These are phyloP conservation scores for Phytophthora boehmeriae DNA, from an alignment of 352 stramenopile genomes.

Conservation along the genomic window DNA sequence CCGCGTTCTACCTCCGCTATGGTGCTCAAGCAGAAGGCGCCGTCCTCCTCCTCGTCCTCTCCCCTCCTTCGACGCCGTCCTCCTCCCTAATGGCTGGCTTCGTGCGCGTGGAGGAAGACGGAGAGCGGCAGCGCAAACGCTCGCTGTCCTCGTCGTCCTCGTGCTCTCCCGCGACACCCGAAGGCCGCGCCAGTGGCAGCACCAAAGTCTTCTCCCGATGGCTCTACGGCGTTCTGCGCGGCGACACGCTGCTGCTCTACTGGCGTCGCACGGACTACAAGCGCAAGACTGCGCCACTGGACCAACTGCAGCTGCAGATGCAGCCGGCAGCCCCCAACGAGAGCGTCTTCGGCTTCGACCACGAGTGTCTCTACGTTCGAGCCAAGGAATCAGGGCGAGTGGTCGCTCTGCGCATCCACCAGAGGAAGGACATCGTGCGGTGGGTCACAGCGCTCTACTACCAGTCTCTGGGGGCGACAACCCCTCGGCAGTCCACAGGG, in stretches of 20 bases:
- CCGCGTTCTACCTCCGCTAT: neutral
- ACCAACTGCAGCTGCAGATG: constrained; percentile 49
- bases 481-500: constrained; percentile 4
- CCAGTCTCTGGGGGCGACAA: constrained; percentile 40
- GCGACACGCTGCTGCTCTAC: constrained; percentile 54
- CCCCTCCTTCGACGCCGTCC: constrained; percentile 5
- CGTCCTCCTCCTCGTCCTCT: constrained; percentile 10
- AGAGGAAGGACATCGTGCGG: constrained; percentile 66
- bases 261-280: constrained; percentile 65
- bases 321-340: constrained; percentile 43
- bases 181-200: constrained; percentile 35
- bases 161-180: constrained; percentile 26
- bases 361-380: constrained; percentile 66
- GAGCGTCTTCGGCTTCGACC: constrained; percentile 65
- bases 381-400: constrained; percentile 43
- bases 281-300: constrained; percentile 49
- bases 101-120: constrained; percentile 58
- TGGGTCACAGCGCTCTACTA: constrained; percentile 73
- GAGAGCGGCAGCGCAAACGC: constrained; percentile 40
- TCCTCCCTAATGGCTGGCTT: constrained; percentile 48
- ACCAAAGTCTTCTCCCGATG: constrained; percentile 57
- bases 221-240: constrained; percentile 58
- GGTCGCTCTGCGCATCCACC: constrained; percentile 57
- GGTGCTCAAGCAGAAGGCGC: constrained; percentile 18
- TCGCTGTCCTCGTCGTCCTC: constrained; percentile 29